Conservation (phyloP, 257 asterid species). For the Solanum acaule region DNA sequence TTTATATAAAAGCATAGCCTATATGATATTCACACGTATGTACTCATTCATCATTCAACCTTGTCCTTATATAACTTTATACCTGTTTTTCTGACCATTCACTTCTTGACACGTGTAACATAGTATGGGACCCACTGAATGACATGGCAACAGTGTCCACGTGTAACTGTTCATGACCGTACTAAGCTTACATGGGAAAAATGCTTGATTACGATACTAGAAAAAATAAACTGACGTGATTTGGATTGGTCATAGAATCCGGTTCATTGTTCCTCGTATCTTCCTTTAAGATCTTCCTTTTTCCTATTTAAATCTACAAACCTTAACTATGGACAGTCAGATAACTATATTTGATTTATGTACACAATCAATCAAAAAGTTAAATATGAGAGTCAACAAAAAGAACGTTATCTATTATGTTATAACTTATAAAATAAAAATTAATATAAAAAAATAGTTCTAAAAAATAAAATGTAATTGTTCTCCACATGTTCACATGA, state of each 20-base stretch:
- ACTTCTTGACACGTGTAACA: background rate
- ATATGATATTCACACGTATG: background rate
- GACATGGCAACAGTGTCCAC: background rate
- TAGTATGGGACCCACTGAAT: background rate
- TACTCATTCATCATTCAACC: background rate
- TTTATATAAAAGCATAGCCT: background rate
- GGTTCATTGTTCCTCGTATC: constrained; percentile 15
- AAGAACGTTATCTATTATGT: no score
- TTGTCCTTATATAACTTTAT: background rate
- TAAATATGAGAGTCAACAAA: no score
- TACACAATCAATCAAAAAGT: no score
- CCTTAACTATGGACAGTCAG: no score
- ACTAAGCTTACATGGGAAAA: background rate
- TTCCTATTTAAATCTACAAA: background rate
- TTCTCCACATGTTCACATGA: no score
- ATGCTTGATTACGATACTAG: background rate
- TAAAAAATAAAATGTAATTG: no score
- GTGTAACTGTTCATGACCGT: background rate
- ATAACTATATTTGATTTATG: no score
- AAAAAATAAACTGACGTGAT: background rate
- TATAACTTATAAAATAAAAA: no score
- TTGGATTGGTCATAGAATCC: constrained; percentile 32
- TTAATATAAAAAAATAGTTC: no score
- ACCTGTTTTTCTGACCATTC: background rate
- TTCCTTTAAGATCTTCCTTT: background rate